Evolutionary conservation across 768 basidiomycete genomes (phyloP).

Genomic region (Clitopilus passeckerianus): DNA sequence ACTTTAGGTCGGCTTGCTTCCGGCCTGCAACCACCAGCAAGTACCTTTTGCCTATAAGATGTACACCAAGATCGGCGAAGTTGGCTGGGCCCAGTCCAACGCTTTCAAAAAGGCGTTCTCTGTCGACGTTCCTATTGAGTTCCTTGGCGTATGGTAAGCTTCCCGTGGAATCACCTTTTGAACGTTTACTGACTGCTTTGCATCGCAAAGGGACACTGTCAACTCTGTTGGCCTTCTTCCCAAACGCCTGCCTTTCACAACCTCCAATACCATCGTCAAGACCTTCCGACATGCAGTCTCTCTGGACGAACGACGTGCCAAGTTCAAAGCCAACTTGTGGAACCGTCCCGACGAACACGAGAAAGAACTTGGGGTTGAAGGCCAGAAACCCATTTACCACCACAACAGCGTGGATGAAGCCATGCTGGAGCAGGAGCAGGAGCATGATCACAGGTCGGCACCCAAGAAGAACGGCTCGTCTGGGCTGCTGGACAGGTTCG

Average conservation of each 20-base stretch:
- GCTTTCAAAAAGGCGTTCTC: conserved; percentile 44
- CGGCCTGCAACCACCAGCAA: conserved; percentile 29
- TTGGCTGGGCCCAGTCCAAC: conserved; percentile 21
- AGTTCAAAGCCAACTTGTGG: conserved; percentile 38
- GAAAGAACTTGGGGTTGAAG: conserved; percentile 20
- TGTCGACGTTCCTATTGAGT: conserved; percentile 36
- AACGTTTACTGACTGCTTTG: background rate
- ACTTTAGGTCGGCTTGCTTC: background rate
- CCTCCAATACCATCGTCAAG: conserved; percentile 35
- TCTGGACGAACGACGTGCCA: conserved; percentile 44
- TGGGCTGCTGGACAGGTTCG: background rate
- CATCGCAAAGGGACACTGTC: conserved; percentile 42
- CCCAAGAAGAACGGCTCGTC: background rate
- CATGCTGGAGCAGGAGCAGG: background rate
- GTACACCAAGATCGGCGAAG: conserved; percentile 28
- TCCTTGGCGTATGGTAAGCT: conserved; percentile 45
- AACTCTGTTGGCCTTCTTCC: conserved; percentile 41
- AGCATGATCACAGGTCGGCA: background rate
- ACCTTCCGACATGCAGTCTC: conserved; percentile 45
- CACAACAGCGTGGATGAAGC: background rate
- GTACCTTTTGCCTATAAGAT: conserved; percentile 54
- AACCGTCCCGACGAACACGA: conserved; percentile 24
- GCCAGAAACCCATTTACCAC: conserved; percentile 10
- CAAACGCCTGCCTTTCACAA: conserved; percentile 38
- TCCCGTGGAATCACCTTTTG: background rate